Conservation (phyloP, 345 rosid species). For the Rubroshorea leprosula region DNA sequence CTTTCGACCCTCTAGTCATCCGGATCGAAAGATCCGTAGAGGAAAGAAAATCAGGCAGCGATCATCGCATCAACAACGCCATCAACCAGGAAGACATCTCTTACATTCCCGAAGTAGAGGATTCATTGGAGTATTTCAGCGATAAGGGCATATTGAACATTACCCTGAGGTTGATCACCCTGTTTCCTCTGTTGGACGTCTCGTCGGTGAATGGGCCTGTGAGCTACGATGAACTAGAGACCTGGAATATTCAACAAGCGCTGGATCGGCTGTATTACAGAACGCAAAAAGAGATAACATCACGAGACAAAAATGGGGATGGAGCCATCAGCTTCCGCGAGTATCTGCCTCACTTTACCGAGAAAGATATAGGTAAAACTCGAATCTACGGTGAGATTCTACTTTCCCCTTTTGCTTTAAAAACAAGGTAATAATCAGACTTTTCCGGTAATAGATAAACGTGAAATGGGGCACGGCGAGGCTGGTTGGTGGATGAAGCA, state of each 20-base stretch:
- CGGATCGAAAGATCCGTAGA: constrained; percentile 34
- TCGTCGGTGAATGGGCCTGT: constrained; percentile 47
- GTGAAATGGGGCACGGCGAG: constrained; percentile 47
- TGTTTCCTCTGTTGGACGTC: constrained; percentile 60
- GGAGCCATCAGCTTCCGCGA: constrained; percentile 50
- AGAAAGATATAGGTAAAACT: constrained; percentile 41
- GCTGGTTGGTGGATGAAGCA: constrained; percentile 77
- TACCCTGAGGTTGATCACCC: constrained; percentile 43
- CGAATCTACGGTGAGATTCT: background rate
- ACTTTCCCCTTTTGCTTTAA: background rate
- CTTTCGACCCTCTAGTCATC: constrained; percentile 53
- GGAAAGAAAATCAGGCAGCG: constrained; percentile 10
- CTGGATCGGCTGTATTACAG: constrained; percentile 38
- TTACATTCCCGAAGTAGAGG: constrained; percentile 9
- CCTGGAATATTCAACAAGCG: constrained; percentile 50
- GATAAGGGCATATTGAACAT: constrained; percentile 45
- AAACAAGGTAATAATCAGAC: background rate
- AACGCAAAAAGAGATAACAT: constrained; percentile 38
- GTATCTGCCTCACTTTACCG: constrained; percentile 53
- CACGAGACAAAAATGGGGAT: constrained; percentile 47
- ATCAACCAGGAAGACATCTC: constrained; percentile 4
- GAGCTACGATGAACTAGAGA: constrained; percentile 51
- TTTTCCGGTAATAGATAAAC: constrained; percentile 29
- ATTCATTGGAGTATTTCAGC: constrained; percentile 26
- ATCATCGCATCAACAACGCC: background rate